Evolutionary conservation across 2,329 filamentous ascomycete species (phyloP).

Genomic region (Bipolaris oryzae): DNA sequence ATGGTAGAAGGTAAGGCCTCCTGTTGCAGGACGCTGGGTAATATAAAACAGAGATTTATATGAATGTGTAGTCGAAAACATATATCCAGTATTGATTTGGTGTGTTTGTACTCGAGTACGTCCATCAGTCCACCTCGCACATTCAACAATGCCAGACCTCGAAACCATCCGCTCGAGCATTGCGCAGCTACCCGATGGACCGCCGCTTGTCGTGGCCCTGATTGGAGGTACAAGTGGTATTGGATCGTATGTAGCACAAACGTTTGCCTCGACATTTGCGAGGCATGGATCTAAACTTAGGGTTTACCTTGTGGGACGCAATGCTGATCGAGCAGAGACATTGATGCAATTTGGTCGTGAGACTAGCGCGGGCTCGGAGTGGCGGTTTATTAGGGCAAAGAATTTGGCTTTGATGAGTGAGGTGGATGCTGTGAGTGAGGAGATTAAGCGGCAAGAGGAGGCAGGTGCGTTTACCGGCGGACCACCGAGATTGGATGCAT

Average conservation of each 20-base stretch:
- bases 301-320: conserved; percentile 54
- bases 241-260: conserved; percentile 31
- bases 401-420: conserved; percentile 45
- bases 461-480: conserved; percentile 24
- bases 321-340: conserved; percentile 33
- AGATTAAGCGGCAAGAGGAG: conserved; percentile 36
- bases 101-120: too few relatives aligned
- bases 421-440: conserved; percentile 41
- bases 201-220: conserved; percentile 30
- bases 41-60: neutral
- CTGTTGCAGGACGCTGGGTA: neutral
- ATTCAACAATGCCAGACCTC: neutral
- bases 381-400: conserved; percentile 40
- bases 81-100: neutral
- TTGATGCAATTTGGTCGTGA: conserved; percentile 37
- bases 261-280: conserved; percentile 25
- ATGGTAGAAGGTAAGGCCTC: neutral
- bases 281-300: conserved; percentile 34
- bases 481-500: conserved; percentile 40
- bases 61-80: too few relatives aligned
- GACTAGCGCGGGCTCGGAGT: conserved; percentile 39
- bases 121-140: neutral
- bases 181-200: neutral
- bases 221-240: conserved; percentile 35
- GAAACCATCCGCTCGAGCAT: neutral